Percentiles rank a stretch among this genome's conserved stretches.
Conservation (phyloP, 345 rosid species). For the Camelina neglecta region DNA sequence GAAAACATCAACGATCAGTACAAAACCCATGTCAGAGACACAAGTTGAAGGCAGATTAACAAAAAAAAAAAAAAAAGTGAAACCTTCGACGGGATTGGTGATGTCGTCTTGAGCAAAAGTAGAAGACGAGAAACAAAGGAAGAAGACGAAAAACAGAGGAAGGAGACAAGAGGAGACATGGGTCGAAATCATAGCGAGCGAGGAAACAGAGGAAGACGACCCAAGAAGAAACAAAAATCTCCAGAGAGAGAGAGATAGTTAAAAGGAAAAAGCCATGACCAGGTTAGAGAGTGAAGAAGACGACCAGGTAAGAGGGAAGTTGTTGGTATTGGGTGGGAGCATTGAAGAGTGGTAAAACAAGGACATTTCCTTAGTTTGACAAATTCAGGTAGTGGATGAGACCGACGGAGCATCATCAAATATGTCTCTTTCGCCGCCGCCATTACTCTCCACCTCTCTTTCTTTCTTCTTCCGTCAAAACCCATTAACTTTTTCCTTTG, state of each 20-base stretch:
- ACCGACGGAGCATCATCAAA: conserved; percentile 18
- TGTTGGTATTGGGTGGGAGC: conserved; percentile 38
- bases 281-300: conserved; percentile 16
- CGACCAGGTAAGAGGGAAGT: conserved; percentile 22
- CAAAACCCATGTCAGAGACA: conserved; percentile 20
- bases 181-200: conserved; percentile 35
- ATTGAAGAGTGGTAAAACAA: conserved; percentile 21
- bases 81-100: conserved; percentile 80
- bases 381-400: conserved; percentile 12
- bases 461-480: conserved; percentile 23
- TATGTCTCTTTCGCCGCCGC: conserved; percentile 34
- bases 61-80: background rate
- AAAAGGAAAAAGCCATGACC: conserved; percentile 19
- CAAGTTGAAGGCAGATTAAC: background rate
- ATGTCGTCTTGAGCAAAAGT: conserved; percentile 53
- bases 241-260: conserved; percentile 15
- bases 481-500: background rate
- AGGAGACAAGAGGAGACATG: conserved; percentile 31
- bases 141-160: conserved; percentile 18
- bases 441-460: conserved; percentile 14
- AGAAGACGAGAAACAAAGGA: conserved; percentile 46
- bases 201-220: conserved; percentile 25
- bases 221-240: background rate
- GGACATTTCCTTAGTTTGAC: conserved; percentile 34
- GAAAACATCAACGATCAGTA: conserved; percentile 1